A percentile compares a stretch with the other conserved stretches of the same genome.
phyloP scores from a whole-genome alignment of 164 flowering plant genomes.

The Annona cherimola region DNA sequence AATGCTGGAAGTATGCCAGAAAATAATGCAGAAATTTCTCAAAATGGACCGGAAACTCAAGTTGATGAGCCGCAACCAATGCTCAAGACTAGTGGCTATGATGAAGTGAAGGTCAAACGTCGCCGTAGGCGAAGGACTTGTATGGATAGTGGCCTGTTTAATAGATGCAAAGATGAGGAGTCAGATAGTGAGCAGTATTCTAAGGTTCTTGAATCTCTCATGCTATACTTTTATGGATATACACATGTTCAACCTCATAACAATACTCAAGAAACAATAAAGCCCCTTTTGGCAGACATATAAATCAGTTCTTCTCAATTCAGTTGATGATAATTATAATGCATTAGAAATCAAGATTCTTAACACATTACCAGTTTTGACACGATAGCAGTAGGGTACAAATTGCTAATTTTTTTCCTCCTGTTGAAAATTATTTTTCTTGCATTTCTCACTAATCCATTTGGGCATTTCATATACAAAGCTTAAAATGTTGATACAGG shows the following conservation, averaged over 20 bases:
- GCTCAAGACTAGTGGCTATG: conserved; percentile 11
- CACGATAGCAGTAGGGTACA: too few relatives aligned
- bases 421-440: too few relatives aligned
- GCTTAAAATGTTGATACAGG: conserved; percentile 31
- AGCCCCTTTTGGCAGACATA: too few relatives aligned
- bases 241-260: too few relatives aligned
- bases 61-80: conserved; percentile 2
- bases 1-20: conserved; percentile 6
- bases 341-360: too few relatives aligned
- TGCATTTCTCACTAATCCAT: too few relatives aligned
- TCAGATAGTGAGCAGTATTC: conserved; percentile 13
- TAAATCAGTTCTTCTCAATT: too few relatives aligned
- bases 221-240: too few relatives aligned
- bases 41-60: conserved; percentile 18
- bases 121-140: conserved; percentile 21
- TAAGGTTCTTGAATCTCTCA: conserved; percentile 14
- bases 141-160: conserved; percentile 20
- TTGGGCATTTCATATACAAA: not conserved
- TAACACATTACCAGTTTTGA: too few relatives aligned
- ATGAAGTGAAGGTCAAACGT: conserved; percentile 21
- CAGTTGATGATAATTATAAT: too few relatives aligned
- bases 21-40: conserved; percentile 2
- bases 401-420: too few relatives aligned
- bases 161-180: conserved; percentile 25
- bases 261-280: too few relatives aligned